Conservation (phyloP, 1,139 yeast species). For the Blastobotrys apis region DNA sequence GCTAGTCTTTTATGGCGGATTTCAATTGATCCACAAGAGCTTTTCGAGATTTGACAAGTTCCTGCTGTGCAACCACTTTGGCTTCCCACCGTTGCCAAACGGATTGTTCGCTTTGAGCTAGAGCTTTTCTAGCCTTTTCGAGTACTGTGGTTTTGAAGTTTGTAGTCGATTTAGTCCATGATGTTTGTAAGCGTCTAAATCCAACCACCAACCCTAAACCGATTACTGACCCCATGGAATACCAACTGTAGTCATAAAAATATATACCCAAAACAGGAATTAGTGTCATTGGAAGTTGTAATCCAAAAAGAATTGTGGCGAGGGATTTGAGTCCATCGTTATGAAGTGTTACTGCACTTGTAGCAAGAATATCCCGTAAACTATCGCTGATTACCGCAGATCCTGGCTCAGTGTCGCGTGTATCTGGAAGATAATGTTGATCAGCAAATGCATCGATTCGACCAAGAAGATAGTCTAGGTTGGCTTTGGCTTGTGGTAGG, state of each 20-base stretch:
- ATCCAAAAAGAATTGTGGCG: constrained; percentile 29
- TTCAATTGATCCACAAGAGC: constrained; percentile 23
- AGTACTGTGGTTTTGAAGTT: constrained; percentile 27
- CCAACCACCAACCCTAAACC: constrained; percentile 39
- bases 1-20: no score
- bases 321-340: constrained; percentile 30
- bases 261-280: constrained; percentile 34
- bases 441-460: constrained; percentile 33
- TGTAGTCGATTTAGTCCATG: constrained; percentile 33
- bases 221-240: constrained; percentile 38
- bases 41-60: constrained; percentile 21
- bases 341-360: constrained; percentile 28
- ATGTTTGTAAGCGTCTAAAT: constrained; percentile 32
- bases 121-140: constrained; percentile 27
- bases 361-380: constrained; percentile 16
- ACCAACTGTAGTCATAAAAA: constrained; percentile 32
- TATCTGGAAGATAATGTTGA: constrained; percentile 20
- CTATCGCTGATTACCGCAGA: constrained; percentile 12
- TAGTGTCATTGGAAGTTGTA: constrained; percentile 36
- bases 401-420: background rate
- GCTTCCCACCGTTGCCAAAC: constrained; percentile 36
- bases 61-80: constrained; percentile 29
- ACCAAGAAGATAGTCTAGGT: constrained; percentile 34
- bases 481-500: constrained; percentile 31
- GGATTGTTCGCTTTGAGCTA: constrained; percentile 21